Percentiles rank a stretch among this genome's conserved stretches.
phyloP scores from a whole-genome alignment of 2,329 filamentous ascomycete species.

The Ascochyta rabiei region DNA sequence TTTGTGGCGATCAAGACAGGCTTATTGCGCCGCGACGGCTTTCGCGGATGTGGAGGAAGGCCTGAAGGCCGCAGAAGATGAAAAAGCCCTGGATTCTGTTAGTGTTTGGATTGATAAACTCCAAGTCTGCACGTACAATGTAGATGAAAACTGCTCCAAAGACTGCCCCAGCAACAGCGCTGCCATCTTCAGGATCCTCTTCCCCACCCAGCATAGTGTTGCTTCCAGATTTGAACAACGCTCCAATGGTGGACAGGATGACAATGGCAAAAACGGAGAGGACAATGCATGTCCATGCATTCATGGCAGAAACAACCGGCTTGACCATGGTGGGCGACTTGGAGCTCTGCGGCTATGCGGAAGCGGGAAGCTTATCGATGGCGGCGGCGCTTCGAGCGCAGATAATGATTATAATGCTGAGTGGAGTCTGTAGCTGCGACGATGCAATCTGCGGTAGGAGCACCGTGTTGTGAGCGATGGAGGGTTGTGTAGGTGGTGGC shows the following conservation, averaged over 20 bases:
- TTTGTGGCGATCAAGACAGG: slow-evolving; percentile 57
- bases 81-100: slow-evolving; percentile 69
- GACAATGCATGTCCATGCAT: slow-evolving; percentile 89
- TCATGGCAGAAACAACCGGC: slow-evolving; percentile 87
- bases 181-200: slow-evolving; percentile 72
- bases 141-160: slow-evolving; percentile 91
- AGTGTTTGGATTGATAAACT: not conserved
- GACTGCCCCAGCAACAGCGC: slow-evolving; percentile 80
- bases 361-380: slow-evolving; percentile 21
- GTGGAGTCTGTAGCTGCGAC: not conserved
- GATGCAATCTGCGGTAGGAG: not conserved
- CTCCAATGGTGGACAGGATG: slow-evolving; percentile 68
- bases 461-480: slow-evolving; percentile 3
- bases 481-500: not conserved
- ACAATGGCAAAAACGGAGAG: slow-evolving; percentile 69
- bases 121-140: slow-evolving; percentile 65
- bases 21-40: slow-evolving; percentile 84
- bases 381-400: slow-evolving; percentile 18
- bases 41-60: slow-evolving; percentile 82
- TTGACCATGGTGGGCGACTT: slow-evolving; percentile 78
- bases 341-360: slow-evolving; percentile 12
- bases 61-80: slow-evolving; percentile 89
- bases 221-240: slow-evolving; percentile 76
- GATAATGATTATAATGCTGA: not conserved
- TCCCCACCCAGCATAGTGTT: slow-evolving; percentile 81